A percentile compares a stretch with the other conserved stretches of the same genome.
Conservation (phyloP, 2,329 filamentous ascomycete species). For the Myotisia sp. region DNA sequence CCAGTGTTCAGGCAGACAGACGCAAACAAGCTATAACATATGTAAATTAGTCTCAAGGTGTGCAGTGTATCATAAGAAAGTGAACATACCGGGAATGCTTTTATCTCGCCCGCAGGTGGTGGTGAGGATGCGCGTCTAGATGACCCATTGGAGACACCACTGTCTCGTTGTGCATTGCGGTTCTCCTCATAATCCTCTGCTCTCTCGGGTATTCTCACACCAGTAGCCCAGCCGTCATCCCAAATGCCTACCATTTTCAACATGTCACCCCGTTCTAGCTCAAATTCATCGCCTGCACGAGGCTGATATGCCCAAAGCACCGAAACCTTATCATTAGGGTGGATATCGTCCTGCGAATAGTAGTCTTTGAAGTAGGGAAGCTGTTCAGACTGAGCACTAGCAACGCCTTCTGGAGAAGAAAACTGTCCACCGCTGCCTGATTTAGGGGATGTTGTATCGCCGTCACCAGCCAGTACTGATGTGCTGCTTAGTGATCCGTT, state of each 20-base stretch:
- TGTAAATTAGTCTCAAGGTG: no score
- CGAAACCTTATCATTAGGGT: conserved; percentile 75
- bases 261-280: conserved; percentile 91
- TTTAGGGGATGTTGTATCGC: conserved; percentile 55
- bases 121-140: conserved; percentile 47
- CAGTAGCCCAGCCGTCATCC: conserved; percentile 98
- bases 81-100: conserved; percentile 60
- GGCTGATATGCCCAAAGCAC: conserved; percentile 96
- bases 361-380: conserved; percentile 96
- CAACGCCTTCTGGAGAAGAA: conserved; percentile 70
- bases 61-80: background rate
- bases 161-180: conserved; percentile 69
- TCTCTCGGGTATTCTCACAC: conserved; percentile 63
- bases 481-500: conserved; percentile 81
- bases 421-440: conserved; percentile 53
- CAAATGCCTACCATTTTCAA: conserved; percentile 95
- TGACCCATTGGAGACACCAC: conserved; percentile 75
- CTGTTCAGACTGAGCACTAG: conserved; percentile 88
- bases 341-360: conserved; percentile 93
- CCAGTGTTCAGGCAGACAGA: conserved; percentile 92
- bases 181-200: conserved; percentile 80
- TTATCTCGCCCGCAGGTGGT: conserved; percentile 65
- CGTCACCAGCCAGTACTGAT: conserved; percentile 54
- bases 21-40: conserved; percentile 55
- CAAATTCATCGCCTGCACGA: conserved; percentile 81